These are phyloP conservation scores for Cryphonectria japonica DNA, from an alignment of 2,329 filamentous ascomycete genomes.

Conservation along the genomic window DNA sequence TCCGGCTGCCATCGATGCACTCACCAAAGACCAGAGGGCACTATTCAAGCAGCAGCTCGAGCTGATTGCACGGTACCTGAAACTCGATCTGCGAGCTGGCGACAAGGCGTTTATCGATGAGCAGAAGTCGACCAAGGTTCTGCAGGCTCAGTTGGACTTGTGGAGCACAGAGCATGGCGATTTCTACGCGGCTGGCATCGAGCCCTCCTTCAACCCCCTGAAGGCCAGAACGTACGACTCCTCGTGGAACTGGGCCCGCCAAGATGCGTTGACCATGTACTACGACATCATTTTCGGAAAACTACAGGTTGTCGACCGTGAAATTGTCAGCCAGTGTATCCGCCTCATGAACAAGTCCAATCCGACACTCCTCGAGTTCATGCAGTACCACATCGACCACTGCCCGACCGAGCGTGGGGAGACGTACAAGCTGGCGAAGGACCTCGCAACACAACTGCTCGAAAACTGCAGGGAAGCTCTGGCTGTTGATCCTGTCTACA, in stretches of 20 bases:
- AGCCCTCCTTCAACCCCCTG: constrained; percentile 88
- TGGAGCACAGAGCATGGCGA: constrained; percentile 97
- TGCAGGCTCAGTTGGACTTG: constrained; percentile 91
- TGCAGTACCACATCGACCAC: constrained; percentile 99
- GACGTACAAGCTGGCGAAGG: constrained; percentile 96
- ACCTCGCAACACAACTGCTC: constrained; percentile 89
- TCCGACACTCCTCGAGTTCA: constrained; percentile 92
- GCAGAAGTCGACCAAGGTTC: constrained; percentile 81
- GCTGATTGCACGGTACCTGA: constrained; percentile 91
- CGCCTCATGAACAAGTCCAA: constrained; percentile 99
- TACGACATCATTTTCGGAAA: constrained; percentile 98
- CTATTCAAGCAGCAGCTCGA: constrained; percentile 99
- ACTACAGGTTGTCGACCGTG: constrained; percentile 88
- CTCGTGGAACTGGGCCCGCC: constrained; percentile 98
- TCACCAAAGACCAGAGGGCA: constrained; percentile 94
- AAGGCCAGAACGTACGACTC: constrained; percentile 98
- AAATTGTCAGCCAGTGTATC: constrained; percentile 98
- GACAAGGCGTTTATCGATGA: constrained; percentile 90
- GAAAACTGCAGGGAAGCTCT: constrained; percentile 97
- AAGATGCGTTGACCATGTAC: constrained; percentile 98
- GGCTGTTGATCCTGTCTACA: constrained; percentile 83
- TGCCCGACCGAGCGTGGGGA: constrained; percentile 96
- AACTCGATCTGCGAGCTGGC: constrained; percentile 94
- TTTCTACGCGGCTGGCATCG: constrained; percentile 92
- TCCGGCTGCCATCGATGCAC: constrained; percentile 90